Evolutionary conservation across 306 rosid species (phyloP), one percentile per base, ranked within the genome.

Genomic region (Trifolium repens): DNA sequence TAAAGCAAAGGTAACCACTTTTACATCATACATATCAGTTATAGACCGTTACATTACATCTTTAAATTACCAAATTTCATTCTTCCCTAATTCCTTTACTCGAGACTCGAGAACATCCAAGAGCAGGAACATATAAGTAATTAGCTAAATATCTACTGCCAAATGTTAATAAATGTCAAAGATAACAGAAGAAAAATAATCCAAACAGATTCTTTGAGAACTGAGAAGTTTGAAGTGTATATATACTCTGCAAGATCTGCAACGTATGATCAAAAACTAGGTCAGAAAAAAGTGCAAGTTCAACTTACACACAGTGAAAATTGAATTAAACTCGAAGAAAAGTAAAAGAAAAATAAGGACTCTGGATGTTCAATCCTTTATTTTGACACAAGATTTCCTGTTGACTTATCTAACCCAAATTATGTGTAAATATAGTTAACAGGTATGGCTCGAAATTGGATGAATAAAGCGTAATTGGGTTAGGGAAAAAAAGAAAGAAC

Each of bases 1-100:
- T 26, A 32, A 44, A 42, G n/a, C 4, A 14, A 37, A 9, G 17
- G 30, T 14, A 30, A 73, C 35, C 17, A 43, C 13, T 80, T 73
- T 50, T 13, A 16, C 12, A 67, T 24, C 42, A 67, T 50, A 44
- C 67, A 50, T 50, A n/a, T 50, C 22, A 52, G 26, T 52, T 52
- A 52, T 30, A 30, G 5, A 30, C 34, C 4, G 34, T 30, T 30
- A 30, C 26, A 52, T 52, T 16, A 52, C 22, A 52, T 52, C 55
- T 68, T 53, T 4, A 67, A 30, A 39, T 26, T 17, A 15, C 22
- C 11, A 49, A 60, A 67, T 50, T 72, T 15, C 19, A 0, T 39
- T 55, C 63, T 65, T 54, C 19, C 65, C 42, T n/a, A n/a, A 69
- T 49, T 37, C 46, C 24, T 15, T 60, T 73, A 64, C 74, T 50